Conservation (phyloP, 306 rosid genomes). For the Acacia confusa region DNA sequence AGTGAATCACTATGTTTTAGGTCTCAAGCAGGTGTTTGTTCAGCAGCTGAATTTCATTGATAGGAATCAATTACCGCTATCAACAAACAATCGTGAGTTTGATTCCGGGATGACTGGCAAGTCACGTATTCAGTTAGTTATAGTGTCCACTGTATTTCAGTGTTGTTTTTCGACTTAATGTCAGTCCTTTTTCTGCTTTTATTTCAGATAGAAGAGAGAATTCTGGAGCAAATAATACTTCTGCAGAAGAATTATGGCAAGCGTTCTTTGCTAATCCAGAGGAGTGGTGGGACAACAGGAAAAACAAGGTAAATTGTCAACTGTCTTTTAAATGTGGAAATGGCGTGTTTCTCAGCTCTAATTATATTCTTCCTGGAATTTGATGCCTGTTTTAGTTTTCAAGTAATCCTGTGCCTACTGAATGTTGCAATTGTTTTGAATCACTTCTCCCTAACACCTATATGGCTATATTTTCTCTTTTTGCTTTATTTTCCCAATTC, state of each 20-base stretch:
- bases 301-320: background rate
- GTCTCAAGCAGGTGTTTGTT: conserved; percentile 62
- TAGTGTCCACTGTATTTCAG: conserved; percentile 1
- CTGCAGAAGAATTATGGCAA: conserved; percentile 77
- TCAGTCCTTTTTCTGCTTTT: background rate
- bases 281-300: conserved; percentile 17
- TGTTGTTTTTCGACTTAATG: conserved; percentile 13
- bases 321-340: background rate
- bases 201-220: conserved; percentile 53
- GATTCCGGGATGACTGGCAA: conserved; percentile 47
- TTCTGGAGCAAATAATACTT: conserved; percentile 44
- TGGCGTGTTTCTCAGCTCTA: background rate
- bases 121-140: conserved; percentile 31
- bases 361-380: background rate
- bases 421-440: background rate
- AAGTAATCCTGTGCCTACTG: background rate
- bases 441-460: background rate
- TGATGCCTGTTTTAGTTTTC: background rate
- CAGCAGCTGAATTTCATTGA: conserved; percentile 87
- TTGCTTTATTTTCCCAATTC: background rate
- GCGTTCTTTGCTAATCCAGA: conserved; percentile 38
- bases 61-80: conserved; percentile 36
- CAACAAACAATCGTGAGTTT: conserved; percentile 45
- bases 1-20: conserved; percentile 23
- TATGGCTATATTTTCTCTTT: background rate